Base-by-base conservation (phyloP, 225 moss, liverwort and hornwort species). In the Pseudisothecium myosuroides region DNA sequence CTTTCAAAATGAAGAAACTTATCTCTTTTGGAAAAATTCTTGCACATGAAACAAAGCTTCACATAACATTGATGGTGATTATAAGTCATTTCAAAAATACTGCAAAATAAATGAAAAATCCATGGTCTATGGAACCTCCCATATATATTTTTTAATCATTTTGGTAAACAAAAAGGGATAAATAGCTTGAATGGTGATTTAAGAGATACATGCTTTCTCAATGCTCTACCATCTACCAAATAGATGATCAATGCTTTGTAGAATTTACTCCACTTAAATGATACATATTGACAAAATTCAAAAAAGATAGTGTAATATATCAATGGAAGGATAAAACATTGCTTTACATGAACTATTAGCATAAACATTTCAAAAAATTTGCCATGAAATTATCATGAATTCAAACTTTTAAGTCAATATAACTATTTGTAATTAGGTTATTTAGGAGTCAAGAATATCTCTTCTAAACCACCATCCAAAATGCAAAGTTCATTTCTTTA, bases 401-500 rank as follows among this genome's bases (percentile, higher is more conserved):
- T 19, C 20, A n/a, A n/a, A n/a, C 8, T 45, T 6, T 66, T 19
- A 19, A 36, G 17, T 65, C 5, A 0, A 18, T 18, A 18, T 36
- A 3, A 34, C 36, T 65, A 65, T 65, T 65, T 39, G 23, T 23
- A 14, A 13, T 39, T 68, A 23, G 68, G 23, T 68, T 39, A 39
- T 0, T 41, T 69, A 41, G 14, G 14, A 69, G 5, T 24, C 8
- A 43, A 43, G 6, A 71, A 41, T 23, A 39, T 45, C 2, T 72
- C 3, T 27, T 43, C 9, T 8, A 43, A 16, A 27, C 2, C 27
- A 27, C 27, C 23, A 17, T 5, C 7, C 1, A 72, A 43, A 43
- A 41, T 27, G 27, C 9, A 0, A 9, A 0, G 0, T 41, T 71
- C 5, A 26, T 71, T 71, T 26, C 8, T 26, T 71, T 29, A 2